These are phyloP conservation scores for Onygenales sp. DNA, from an alignment of 2,329 filamentous ascomycete genomes.

Conservation along the genomic window DNA sequence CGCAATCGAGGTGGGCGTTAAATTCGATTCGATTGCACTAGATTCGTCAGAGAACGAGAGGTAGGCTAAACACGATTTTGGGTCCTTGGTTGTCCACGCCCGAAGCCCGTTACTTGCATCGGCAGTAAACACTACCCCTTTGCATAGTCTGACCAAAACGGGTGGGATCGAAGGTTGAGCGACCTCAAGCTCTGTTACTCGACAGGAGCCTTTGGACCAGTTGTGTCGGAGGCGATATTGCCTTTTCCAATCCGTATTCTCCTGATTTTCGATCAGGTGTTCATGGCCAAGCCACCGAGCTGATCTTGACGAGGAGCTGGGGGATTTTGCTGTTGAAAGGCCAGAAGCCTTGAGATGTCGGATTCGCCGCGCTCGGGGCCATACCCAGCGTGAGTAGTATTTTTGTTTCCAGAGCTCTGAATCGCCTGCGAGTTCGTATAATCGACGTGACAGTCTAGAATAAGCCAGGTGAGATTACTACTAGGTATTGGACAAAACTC, in stretches of 20 bases:
- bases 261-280: slow-evolving; percentile 42
- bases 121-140: slow-evolving; percentile 68
- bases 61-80: slow-evolving; percentile 50
- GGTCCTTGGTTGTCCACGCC: slow-evolving; percentile 63
- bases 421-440: slow-evolving; percentile 64
- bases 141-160: slow-evolving; percentile 65
- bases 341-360: slow-evolving; percentile 50
- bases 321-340: slow-evolving; percentile 14
- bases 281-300: slow-evolving; percentile 56
- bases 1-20: slow-evolving; percentile 50
- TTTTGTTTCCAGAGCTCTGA: slow-evolving; percentile 83
- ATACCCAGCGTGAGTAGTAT: slow-evolving; percentile 81
- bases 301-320: slow-evolving; percentile 44
- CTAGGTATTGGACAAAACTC: not conserved
- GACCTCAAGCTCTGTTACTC: slow-evolving; percentile 66
- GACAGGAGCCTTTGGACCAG: slow-evolving; percentile 76
- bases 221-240: slow-evolving; percentile 86
- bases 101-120: slow-evolving; percentile 61
- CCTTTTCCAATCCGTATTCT: slow-evolving; percentile 67
- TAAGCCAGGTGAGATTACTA: not conserved
- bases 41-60: slow-evolving; percentile 17
- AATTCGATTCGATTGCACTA: slow-evolving; percentile 45
- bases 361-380: slow-evolving; percentile 67
- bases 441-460: slow-evolving; percentile 53
- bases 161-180: slow-evolving; percentile 46